Evolutionary conservation across 768 basidiomycete species (phyloP), one percentile per base, ranked within the genome.

Genomic region (Amanita exitialis): DNA sequence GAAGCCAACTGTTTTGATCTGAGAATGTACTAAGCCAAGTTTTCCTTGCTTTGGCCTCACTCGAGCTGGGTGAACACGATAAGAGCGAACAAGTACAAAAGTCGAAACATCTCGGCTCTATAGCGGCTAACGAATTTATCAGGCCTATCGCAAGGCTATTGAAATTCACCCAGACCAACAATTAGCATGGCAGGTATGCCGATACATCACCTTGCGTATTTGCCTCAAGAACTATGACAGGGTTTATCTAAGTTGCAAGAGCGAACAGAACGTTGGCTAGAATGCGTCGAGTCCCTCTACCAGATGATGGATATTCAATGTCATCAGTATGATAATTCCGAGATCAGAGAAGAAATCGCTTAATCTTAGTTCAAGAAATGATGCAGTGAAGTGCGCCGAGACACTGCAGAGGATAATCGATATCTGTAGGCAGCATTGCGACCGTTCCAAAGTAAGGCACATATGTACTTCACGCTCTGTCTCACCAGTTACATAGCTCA

Each of bases 111-210:
- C 25, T 47, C 49, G 46, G 12, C 38, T 28, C 30, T 15, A 32
- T 15, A 30, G 34, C 48, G 47, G 49, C 65, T 59, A 43, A 55
- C 53, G 47, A 49, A 41, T 13, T 34, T 54, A 28, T 27, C 59
- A 94, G 90, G 75, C 77, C 23, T 97, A 95, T 63, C 75, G 73
- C 39, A 86, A 79, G 57, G 95, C 94, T 0, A 87, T 82, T 44
- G 69, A 74, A 30, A 54, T 78, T n/a, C 80, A 80, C 53, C 79
- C 84, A 10, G 74, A 77, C 2, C 85, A 89, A 59, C 66, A 75
- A 1, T 72, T 94, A 15, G 94, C 92, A 13, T 86, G 86, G 83
- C 92, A 94, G 82, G 91, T 84, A 53, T 28, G 72, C 61, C 8
- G 28, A 52, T 12, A 49, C 46, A 52, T 54, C 53, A 60, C 20